Evolutionary conservation across 2,329 filamentous ascomycete species (phyloP), one percentile per base, ranked within the genome.

Genomic region (Arthrocladium fulminans): DNA sequence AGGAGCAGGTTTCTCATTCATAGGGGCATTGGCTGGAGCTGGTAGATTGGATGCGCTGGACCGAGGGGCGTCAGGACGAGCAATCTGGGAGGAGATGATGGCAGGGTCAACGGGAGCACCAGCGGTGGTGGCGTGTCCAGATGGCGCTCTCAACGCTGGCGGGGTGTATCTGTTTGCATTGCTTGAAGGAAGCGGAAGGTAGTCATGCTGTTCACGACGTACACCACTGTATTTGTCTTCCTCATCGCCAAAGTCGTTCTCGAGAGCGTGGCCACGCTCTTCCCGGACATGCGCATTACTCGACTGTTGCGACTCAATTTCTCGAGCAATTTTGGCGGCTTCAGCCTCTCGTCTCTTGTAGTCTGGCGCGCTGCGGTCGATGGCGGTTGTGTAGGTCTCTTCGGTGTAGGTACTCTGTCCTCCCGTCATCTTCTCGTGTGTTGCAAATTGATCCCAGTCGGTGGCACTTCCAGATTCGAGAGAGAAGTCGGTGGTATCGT

Each of bases 161-260:
- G 92, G 90, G 0, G 85, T 94, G 65, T 98, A 98, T 66, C 87
- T 90, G 66, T 80, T 81, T 19, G 75, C 66, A 46, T 74, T 72
- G 8, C 76, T 73, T 49, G 73, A 75, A 23, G 71, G 64, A 25
- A 94, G 73, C n/a, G 84, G 76, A 4, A 83, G 78, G 59, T 84
- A 84, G 23, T 46, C 43, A 12, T 30, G 37, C 48, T 73, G 70
- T 34, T 86, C 82, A 55, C 90, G 82, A 53, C 83, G 83, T 48
- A 98, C 92, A 63, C 90, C 90, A 62, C 89, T 96, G 69, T 97
- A 97, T 63, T 92, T 96, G 63, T 94, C 89, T 69, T 98, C 92
- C 67, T 98, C 92, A 55, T 95, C 87, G 23, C 76, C 67, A 12
- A 80, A 83, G 45, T 81, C 80, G 45, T 84, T 77, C 32, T 79